phyloP scores from a whole-genome alignment of 1,284 basidiomycete genomes.

The Amylostereum areolatum region DNA sequence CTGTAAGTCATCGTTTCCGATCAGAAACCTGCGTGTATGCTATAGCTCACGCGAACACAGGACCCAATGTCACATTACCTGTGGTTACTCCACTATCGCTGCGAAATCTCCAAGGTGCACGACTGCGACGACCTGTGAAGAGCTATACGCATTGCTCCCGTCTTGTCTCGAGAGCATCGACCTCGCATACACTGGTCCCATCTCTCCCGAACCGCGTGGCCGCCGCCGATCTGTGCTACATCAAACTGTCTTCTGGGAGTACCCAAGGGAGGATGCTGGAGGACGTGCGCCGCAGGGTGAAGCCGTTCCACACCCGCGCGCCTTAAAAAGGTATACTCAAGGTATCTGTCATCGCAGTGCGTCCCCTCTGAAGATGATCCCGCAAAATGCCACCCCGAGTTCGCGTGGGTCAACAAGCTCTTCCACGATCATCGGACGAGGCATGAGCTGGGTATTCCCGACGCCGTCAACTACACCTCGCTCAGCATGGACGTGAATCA shows the following conservation, averaged over 20 bases:
- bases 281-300: background rate
- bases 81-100: conserved; percentile 24
- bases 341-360: background rate
- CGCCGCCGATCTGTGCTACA: background rate
- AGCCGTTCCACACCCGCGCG: background rate
- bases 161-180: conserved; percentile 23
- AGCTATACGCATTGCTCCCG: conserved; percentile 17
- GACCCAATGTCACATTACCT: conserved; percentile 16
- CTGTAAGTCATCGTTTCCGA: conserved; percentile 15
- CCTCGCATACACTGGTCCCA: conserved; percentile 14
- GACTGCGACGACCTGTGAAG: conserved; percentile 21
- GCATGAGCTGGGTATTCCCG: conserved; percentile 19
- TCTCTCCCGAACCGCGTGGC: background rate
- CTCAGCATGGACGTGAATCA: conserved; percentile 13
- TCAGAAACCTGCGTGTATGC: background rate
- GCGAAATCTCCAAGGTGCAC: conserved; percentile 19
- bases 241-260: conserved; percentile 10
- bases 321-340: background rate
- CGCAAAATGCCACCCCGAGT: conserved; percentile 14
- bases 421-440: conserved; percentile 16
- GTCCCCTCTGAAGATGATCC: background rate
- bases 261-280: conserved; percentile 1
- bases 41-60: background rate
- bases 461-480: conserved; percentile 9
- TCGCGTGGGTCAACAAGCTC: conserved; percentile 17